phyloP scores from a whole-genome alignment of 2,329 filamentous ascomycete genomes.

The Penicillium oxalicum region DNA sequence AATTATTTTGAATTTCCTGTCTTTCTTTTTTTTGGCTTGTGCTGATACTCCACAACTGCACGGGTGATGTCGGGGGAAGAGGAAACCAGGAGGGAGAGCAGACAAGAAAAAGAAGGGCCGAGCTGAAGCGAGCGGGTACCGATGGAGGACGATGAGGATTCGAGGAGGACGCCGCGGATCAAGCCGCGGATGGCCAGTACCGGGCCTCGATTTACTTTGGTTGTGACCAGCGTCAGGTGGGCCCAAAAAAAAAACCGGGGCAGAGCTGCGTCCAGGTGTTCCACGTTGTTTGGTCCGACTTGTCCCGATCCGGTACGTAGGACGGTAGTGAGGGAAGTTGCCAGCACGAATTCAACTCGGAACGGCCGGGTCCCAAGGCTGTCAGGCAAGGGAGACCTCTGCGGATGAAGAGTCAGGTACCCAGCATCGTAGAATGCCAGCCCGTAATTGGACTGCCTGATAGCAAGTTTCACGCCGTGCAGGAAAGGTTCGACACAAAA shows the following conservation, averaged over 20 bases:
- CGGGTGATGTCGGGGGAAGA: constrained; percentile 37
- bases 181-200: constrained; percentile 21
- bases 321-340: constrained; percentile 1
- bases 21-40: constrained; percentile 10
- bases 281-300: constrained; percentile 20
- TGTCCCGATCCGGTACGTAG: constrained; percentile 22
- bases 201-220: no score
- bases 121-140: constrained; percentile 18
- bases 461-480: no score
- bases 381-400: constrained; percentile 3
- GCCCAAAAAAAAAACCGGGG: neutral
- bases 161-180: constrained; percentile 18
- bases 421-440: no score
- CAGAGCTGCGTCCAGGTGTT: neutral
- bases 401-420: neutral
- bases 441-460: neutral
- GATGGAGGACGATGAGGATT: constrained; percentile 14
- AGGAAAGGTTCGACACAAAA: no score
- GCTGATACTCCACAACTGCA: constrained; percentile 34
- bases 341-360: constrained; percentile 22
- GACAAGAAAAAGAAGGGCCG: constrained; percentile 4
- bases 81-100: neutral
- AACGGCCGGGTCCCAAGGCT: constrained; percentile 2
- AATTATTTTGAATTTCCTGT: no score
- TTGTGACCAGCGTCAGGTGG: neutral